Percentiles rank a stretch among this genome's conserved stretches.
Evolutionary conservation across 1,284 basidiomycete genomes (phyloP).

Genomic region (Prillingera fragicola): DNA sequence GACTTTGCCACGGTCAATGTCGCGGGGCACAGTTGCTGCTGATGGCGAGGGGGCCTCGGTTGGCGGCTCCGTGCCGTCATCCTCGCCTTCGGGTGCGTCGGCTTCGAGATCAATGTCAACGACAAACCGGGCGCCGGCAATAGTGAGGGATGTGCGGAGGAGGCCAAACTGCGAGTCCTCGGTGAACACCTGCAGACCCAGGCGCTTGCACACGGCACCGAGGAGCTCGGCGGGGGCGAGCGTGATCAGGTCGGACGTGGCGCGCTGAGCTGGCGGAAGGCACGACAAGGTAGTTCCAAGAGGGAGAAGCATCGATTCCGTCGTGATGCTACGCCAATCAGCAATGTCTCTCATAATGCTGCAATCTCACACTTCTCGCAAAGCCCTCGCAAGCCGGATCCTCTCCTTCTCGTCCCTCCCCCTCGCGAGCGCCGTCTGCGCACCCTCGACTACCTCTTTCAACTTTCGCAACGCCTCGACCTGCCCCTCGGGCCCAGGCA

Average conservation of each 20-base stretch:
- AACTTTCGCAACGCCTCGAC: conserved; percentile 23
- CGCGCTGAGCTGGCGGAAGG: conserved; percentile 10
- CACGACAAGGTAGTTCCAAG: conserved; percentile 14
- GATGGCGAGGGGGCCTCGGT: conserved; percentile 2
- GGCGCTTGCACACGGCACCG: conserved; percentile 21
- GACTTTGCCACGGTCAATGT: conserved; percentile 18
- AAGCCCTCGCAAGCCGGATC: conserved; percentile 12
- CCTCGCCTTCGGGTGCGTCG: conserved; percentile 25
- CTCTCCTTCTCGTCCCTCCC: conserved; percentile 11
- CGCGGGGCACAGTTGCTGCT: neutral
- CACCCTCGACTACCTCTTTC: conserved; percentile 27
- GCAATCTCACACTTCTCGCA: conserved; percentile 23
- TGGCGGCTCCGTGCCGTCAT: conserved; percentile 12
- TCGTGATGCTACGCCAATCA: conserved; percentile 20
- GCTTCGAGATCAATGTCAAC: conserved; percentile 42
- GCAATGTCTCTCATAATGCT: too few species aligned
- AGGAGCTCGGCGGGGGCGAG: conserved; percentile 31
- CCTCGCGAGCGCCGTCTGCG: conserved; percentile 13
- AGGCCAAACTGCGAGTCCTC: conserved; percentile 45
- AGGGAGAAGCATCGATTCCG: conserved; percentile 28
- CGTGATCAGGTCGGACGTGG: conserved; percentile 14
- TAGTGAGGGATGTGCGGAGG: conserved; percentile 32
- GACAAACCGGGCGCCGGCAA: conserved; percentile 39
- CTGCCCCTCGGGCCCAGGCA: conserved; percentile 14
- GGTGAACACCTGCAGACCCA: conserved; percentile 35